Base-by-base conservation (phyloP, 2,329 filamentous ascomycete species). In the Alternaria conjuncta region DNA sequence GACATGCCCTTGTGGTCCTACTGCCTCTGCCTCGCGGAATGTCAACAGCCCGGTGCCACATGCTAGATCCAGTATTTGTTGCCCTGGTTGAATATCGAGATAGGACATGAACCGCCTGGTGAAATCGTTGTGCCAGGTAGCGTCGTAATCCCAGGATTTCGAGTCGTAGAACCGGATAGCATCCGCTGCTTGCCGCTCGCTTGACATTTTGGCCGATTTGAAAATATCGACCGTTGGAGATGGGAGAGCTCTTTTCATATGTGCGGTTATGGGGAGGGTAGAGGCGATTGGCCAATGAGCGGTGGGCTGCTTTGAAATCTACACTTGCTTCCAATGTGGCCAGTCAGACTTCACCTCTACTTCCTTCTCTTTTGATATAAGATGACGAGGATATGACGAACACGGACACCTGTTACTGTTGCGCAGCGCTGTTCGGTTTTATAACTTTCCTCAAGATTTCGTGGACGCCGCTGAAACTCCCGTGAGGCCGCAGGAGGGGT, bases 21-120 rank as follows among this genome's bases (percentile, higher is more conserved):
- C 80, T 6, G 67, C 73, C n/a, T 80, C 71, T 10, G 79, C 75
- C 32, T 78, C 79, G 8, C 77, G 73, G 64, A 83, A 78, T 1
- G 78, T 79, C 15, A 84, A 71, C 0, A 84, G 76, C 6, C 83
- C 83, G 6, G 82, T 84, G 5, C 82, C 82, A 63, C 82, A 84
- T 6, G 82, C 82, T 15, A 84, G 73, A 57, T 84, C 83, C 12
- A 84, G 77, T n/a, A 84, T 69, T 21, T 77, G 61, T 55, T 83
- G 77, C 25, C 81, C 82, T 12, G 77, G 71, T n/a, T 70, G 58
- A 30, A 79, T 69, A 15, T 72, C 55, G 18, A 79, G 26, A 28
- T 75, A 63, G 23, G 79, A 72, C 9, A 79, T 68, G 62, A 82
- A 81, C 28, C 81, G 76, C 28, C 66, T 70, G 3, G 81, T 79